phyloP scores from a whole-genome alignment of 2,329 filamentous ascomycete genomes.

The Microdochium nivale region DNA sequence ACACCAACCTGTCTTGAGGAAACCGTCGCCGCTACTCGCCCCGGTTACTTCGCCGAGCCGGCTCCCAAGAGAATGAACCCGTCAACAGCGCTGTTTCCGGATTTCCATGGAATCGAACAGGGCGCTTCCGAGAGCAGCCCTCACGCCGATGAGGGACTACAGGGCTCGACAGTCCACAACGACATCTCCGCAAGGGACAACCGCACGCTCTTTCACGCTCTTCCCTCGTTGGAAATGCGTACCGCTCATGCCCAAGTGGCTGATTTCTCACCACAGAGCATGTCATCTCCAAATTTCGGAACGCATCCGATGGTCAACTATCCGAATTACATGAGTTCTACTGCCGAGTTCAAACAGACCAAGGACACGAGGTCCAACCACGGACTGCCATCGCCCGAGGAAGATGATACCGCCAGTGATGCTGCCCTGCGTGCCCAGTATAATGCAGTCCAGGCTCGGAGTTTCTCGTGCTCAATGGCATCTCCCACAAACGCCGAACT shows the following conservation, averaged over 20 bases:
- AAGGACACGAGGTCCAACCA: background rate
- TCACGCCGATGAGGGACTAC: background rate
- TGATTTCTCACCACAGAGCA: background rate
- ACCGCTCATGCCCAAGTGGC: background rate
- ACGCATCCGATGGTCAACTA: background rate
- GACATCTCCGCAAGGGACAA: background rate
- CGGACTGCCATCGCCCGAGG: constrained; percentile 11
- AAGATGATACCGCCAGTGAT: constrained; percentile 11
- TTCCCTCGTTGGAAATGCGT: background rate
- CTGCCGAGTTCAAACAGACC: background rate
- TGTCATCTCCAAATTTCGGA: background rate
- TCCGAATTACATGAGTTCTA: background rate
- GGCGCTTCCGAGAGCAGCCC: background rate
- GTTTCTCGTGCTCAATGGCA: background rate
- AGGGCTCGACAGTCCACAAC: background rate
- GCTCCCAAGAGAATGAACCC: constrained; percentile 9
- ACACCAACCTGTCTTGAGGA: constrained; percentile 23
- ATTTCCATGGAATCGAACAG: background rate
- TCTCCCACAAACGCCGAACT: background rate
- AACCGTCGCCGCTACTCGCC: constrained; percentile 14
- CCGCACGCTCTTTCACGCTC: background rate
- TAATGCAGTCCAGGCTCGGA: background rate
- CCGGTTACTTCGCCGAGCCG: constrained; percentile 22
- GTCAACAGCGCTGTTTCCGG: background rate
- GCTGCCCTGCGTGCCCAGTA: constrained; percentile 11